Evolutionary conservation across 2,329 filamentous ascomycete genomes (phyloP), one percentile per base, ranked within the genome.

Genomic region (Colletotrichum neosansevieriae): DNA sequence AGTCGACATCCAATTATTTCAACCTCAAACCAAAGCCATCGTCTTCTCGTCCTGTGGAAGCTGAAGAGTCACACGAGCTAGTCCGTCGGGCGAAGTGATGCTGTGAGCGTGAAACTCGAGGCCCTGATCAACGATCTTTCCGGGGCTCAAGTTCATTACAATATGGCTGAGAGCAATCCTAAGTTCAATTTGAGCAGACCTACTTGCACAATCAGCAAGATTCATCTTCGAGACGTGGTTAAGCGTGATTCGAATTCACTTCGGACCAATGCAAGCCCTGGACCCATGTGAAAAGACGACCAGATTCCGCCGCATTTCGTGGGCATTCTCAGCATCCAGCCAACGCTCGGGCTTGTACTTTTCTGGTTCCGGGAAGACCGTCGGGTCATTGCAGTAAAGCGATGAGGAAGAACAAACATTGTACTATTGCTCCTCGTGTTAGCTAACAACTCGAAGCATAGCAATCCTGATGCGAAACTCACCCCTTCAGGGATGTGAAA

Each of bases 161-260:
- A 51, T n/a, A 29, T 51, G 49, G 32, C 49, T 51, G 24, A 51
- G 17, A 15, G 49, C 49, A 17, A 51, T 51, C 49, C 34, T 51
- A 13, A 51, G 17, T 1, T 51, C 49, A n/a, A 34, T 51, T 17
- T 51, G 49, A 29, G 49, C 49, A 34, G 34, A 51, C 0, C 49
- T 51, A 34, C 7, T 5, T 2, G 12, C 11, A 10, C 6, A 13
- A 3, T 51, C 0, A 51, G 49, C 12, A 51, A 15, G n/a, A 15
- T 11, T 51, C 29, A 32, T n/a, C 21, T 5, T 6, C 15, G 0
- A 9, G 10, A n/a, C 9, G 49, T 17, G 4, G 32, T n/a, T 7
- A 34, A 51, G n/a, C 24, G 1, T 24, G 4, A n/a, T 34, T 34
- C 4, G 21, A 51, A 19, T 24, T 17, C 12, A 51, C 49, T 51